Evolutionary conservation across 257 asterid species (phyloP), one percentile per base, ranked within the genome.

Genomic region (Haberlea rhodopensis): DNA sequence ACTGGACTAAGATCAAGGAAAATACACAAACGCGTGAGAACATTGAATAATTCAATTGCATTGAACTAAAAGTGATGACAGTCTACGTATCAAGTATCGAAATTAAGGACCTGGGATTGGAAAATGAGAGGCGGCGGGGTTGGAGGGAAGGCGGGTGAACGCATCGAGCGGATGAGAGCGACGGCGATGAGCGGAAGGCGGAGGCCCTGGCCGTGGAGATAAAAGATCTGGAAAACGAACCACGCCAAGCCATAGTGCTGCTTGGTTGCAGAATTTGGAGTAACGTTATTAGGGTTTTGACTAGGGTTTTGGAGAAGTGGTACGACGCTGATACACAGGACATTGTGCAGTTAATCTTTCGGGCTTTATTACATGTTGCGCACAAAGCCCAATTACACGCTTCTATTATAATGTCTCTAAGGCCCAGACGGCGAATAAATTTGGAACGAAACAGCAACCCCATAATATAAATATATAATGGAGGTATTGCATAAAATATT

Each of bases 231-330:
- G 89, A 79, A 69, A 89, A 16, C 13, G 97, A 84, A 70, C 95
- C 95, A 60, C 90, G 95, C 90, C 88, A 89, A 78, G 99, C 96
- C 99, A 92, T 92, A 67, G 11, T 67, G 64, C 22, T 49, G 78
- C 16, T 60, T 26, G 25, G 63, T 25, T 40, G n/a, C 6, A 46
- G 60, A 53, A 21, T 34, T 46, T 29, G 66, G 57, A 64, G 43
- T 55, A 71, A 57, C 40, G 53, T 40, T 28, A 53, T n/a, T 73
- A 71, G 77, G 85, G 81, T 73, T 80, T 65, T 71, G 63, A 27
- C 29, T 19, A 56, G 81, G 85, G 86, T 68, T 82, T 78, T 55
- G 19, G 79, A 53, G 74, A 56, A 63, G 32, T 58, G 21, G 60
- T 71, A 28, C 1, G 60, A 28, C 1, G 60, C 45, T 73, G 74